Evolutionary conservation across 805 yeast genomes (phyloP).

Genomic region (Lipomyces mesembrius): DNA sequence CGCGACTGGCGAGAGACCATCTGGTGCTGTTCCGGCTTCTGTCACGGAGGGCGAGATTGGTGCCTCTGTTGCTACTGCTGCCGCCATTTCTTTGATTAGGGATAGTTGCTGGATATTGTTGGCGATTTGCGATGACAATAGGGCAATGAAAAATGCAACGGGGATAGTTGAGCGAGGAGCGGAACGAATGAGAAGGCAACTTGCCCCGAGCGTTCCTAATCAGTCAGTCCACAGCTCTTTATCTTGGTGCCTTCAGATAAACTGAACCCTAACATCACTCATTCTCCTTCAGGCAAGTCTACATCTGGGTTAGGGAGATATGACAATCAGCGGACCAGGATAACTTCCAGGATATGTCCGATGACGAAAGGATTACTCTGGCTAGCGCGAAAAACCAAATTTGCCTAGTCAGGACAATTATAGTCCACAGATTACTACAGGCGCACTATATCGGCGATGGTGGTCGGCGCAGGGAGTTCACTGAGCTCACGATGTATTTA

Average conservation of each 20-base stretch:
- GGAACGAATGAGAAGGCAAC: neutral
- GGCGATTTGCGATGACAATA: neutral
- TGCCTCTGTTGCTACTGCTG: neutral
- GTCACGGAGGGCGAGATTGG: neutral
- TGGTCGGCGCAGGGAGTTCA: neutral
- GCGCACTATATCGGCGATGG: neutral
- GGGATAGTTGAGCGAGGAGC: neutral
- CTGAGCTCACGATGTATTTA: neutral
- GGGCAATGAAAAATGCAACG: too few relatives aligned
- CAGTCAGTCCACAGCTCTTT: neutral
- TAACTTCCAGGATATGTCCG: neutral
- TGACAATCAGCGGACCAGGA: neutral
- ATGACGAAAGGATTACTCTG: neutral
- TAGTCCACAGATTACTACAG: neutral
- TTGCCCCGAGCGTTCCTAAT: neutral
- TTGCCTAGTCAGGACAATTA: too few relatives aligned
- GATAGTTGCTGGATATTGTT: neutral
- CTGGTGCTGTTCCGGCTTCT: conserved; percentile 4
- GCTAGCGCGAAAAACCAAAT: neutral
- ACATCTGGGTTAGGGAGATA: neutral
- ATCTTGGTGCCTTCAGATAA: neutral
- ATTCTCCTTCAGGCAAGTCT: neutral
- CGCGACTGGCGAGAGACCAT: conserved; percentile 28
- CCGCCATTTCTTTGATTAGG: neutral
- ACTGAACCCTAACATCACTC: neutral